Evolutionary conservation across 441 rosid genomes (phyloP).

Genomic region (Erodium texanum): DNA sequence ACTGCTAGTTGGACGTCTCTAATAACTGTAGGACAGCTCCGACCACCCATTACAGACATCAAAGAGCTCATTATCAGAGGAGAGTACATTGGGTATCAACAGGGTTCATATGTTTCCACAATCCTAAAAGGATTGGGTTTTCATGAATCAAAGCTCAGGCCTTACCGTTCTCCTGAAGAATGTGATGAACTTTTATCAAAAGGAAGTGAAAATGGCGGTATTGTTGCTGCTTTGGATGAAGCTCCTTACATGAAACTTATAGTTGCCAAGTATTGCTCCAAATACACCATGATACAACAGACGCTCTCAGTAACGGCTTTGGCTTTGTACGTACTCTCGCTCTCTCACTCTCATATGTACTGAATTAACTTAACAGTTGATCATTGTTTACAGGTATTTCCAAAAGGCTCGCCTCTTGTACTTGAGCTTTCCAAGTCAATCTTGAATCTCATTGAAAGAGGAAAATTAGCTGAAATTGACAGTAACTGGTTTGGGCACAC

Average conservation of each 20-base stretch:
- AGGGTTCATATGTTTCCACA: conserved; percentile 36
- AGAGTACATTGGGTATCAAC: conserved; percentile 38
- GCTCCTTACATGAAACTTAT: conserved; percentile 32
- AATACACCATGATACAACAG: conserved; percentile 38
- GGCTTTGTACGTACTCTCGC: conserved; percentile 45
- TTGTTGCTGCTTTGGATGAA: conserved; percentile 55
- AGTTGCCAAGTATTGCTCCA: conserved; percentile 33
- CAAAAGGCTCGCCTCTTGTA: conserved; percentile 49
- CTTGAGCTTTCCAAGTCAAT: conserved; percentile 57
- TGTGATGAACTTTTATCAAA: conserved; percentile 32
- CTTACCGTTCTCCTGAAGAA: conserved; percentile 28
- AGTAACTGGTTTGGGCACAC: conserved; percentile 29
- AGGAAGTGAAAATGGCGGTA: conserved; percentile 43
- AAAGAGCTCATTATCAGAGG: conserved; percentile 15
- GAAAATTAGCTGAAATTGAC: conserved; percentile 31
- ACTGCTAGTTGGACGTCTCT: conserved; percentile 50
- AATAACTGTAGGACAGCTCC: conserved; percentile 37
- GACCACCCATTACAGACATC: conserved; percentile 19
- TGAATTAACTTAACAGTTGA: neutral
- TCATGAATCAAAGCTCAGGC: conserved; percentile 24
- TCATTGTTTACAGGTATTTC: conserved; percentile 32
- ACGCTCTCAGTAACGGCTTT: conserved; percentile 37
- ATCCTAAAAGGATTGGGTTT: conserved; percentile 30
- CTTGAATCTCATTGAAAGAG: conserved; percentile 43
- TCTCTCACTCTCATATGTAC: neutral